Evolutionary conservation across 2,329 filamentous ascomycete genomes (phyloP).

Genomic region (Fusarium dimerum): DNA sequence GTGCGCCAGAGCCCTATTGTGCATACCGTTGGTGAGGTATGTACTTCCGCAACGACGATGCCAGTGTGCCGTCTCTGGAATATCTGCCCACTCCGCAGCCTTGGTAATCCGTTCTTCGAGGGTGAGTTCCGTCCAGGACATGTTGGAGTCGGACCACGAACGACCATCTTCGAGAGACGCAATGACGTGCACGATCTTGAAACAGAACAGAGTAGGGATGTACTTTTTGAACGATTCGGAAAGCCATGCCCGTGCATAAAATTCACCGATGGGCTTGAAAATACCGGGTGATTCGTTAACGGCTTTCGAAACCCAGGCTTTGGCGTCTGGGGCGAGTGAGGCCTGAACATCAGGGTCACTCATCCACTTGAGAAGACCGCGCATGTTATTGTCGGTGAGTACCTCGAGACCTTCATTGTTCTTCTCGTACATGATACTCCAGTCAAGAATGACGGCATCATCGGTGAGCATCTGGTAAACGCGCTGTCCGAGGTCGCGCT

Average conservation of each 20-base stretch:
- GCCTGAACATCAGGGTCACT: conserved; percentile 34
- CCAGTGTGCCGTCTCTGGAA: conserved; percentile 38
- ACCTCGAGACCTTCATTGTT: conserved; percentile 45
- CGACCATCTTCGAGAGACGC: conserved; percentile 41
- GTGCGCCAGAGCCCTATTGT: conserved; percentile 36
- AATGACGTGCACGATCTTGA: conserved; percentile 45
- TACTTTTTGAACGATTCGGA: conserved; percentile 36
- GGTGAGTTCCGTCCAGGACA: conserved; percentile 39
- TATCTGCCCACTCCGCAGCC: conserved; percentile 39
- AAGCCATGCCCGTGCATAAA: conserved; percentile 43
- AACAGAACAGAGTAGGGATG: conserved; percentile 43
- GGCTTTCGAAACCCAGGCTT: conserved; percentile 32
- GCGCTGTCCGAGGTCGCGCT: conserved; percentile 34
- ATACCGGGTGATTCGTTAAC: conserved; percentile 31
- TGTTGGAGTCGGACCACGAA: conserved; percentile 38
- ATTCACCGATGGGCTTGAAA: conserved; percentile 39
- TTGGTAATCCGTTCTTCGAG: conserved; percentile 37
- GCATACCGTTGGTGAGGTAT: conserved; percentile 38
- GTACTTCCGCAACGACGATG: conserved; percentile 43
- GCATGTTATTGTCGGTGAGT: conserved; percentile 41
- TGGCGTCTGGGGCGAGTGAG: conserved; percentile 31
- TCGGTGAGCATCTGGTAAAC: conserved; percentile 42
- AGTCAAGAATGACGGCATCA: conserved; percentile 38
- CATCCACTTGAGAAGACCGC: conserved; percentile 39
- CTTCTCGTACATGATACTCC: conserved; percentile 42